Evolutionary conservation across 805 yeast species (phyloP), one percentile per base, ranked within the genome.

Genomic region (Candida railenensis): DNA sequence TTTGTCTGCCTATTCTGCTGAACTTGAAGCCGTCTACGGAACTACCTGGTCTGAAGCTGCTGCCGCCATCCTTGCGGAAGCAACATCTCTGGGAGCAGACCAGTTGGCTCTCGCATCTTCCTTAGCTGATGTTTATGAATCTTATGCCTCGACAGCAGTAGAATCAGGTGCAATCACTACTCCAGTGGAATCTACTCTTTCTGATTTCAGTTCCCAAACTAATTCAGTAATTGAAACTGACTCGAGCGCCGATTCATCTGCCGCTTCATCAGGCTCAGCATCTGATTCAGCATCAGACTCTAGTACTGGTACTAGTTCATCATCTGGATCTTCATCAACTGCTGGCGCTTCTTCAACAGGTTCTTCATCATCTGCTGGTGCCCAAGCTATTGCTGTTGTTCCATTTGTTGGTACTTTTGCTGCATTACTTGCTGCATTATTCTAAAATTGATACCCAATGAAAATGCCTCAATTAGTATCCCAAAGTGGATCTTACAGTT

Each of bases 321-420:
- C n/a, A 5, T 14, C 18, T 14, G 36, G 36, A 14, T 12, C 18
- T 33, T 36, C 39, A 4, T 16, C 22, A 16, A 5, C 21, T 16
- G 39, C 39, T 7, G 12, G 22, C 4, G 39, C 39, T 16, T 36
- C 39, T 36, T 16, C 39, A 16, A 20, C 14, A 11, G 39, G 21
- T 15, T n/a, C 21, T 16, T n/a, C 21, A 7, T 36, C 39, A 11
- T 18, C 21, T 16, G 12, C 19, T 16, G 39, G 39, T 16, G 39
- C 39, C 12, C n/a, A n/a, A n/a, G 30, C 30, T 7, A 20, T 36
- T 20, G 19, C 39, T 9, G 39, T 36, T 5, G 39, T 19, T 18
- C 39, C 39, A 18, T 36, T 36, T 16, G 21, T 36, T 18, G 39
- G 39, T 20, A 15, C 39, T 4, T 36, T 36, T 12, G 39, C 39